These are phyloP conservation scores for Suillus spraguei DNA, from an alignment of 768 basidiomycete genomes.

Conservation along the genomic window DNA sequence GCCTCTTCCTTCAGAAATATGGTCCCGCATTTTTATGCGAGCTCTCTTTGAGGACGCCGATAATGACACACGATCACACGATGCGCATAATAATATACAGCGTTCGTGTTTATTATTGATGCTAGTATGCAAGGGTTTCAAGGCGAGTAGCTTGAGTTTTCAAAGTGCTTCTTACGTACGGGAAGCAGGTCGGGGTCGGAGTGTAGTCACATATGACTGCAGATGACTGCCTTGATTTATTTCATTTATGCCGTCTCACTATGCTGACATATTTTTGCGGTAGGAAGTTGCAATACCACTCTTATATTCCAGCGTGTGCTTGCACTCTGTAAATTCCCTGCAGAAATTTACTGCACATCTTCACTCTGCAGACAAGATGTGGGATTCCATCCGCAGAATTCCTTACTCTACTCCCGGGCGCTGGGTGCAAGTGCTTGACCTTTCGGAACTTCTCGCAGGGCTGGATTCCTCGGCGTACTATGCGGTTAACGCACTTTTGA, in stretches of 20 bases:
- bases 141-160: constrained; percentile 31
- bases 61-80: constrained; percentile 12
- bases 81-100: constrained; percentile 14
- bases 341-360: constrained; percentile 63
- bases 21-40: constrained; percentile 60
- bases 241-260: constrained; percentile 7
- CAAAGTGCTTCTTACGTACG: constrained; percentile 9
- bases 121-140: constrained; percentile 43
- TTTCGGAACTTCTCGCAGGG: constrained; percentile 53
- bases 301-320: constrained; percentile 57
- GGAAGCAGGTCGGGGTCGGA: constrained; percentile 11
- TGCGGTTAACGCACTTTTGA: constrained; percentile 62
- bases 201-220: constrained; percentile 1
- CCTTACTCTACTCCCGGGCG: constrained; percentile 87
- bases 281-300: constrained; percentile 71
- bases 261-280: constrained; percentile 19
- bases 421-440: constrained; percentile 79
- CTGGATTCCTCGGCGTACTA: constrained; percentile 50
- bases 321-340: constrained; percentile 47
- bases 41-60: constrained; percentile 25
- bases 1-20: constrained; percentile 69
- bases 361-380: constrained; percentile 66
- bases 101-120: constrained; percentile 32
- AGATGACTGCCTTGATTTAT: constrained; percentile 4
- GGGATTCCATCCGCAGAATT: constrained; percentile 88